phyloP scores from a whole-genome alignment of 2,329 filamentous ascomycete species.

The Fusarium torulosum region DNA sequence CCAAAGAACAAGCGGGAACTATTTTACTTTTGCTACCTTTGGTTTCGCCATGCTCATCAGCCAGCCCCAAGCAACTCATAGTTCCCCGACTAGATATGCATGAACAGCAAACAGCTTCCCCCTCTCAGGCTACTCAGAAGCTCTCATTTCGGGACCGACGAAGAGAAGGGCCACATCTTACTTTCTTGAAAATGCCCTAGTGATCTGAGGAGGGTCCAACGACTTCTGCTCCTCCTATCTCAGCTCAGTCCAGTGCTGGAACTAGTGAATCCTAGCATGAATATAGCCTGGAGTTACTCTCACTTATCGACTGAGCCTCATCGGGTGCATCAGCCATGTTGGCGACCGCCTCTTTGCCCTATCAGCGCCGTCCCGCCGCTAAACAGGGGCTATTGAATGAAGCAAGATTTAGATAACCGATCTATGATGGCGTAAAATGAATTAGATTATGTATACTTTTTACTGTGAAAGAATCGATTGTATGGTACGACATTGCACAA shows the following conservation, averaged over 20 bases:
- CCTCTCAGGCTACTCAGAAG: background rate
- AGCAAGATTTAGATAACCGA: background rate
- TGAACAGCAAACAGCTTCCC: conserved; percentile 3
- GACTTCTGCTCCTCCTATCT: conserved; percentile 12
- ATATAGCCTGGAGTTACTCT: background rate
- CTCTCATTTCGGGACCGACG: background rate
- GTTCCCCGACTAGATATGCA: conserved; percentile 10
- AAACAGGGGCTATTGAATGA: background rate
- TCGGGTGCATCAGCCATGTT: background rate
- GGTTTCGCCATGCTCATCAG: conserved; percentile 9
- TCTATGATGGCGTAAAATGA: background rate
- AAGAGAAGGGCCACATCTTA: background rate
- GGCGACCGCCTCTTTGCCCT: conserved; percentile 2
- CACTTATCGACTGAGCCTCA: conserved; percentile 10
- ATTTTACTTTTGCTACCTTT: background rate
- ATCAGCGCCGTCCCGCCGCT: conserved; percentile 1
- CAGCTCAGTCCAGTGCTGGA: conserved; percentile 7
- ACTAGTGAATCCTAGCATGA: conserved; percentile 7
- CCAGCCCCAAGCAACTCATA: conserved; percentile 7
- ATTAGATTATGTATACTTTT: background rate
- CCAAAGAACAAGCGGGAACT: background rate
- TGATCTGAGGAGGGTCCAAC: background rate
- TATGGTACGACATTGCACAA: background rate
- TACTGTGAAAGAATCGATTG: background rate
- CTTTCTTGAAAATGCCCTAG: background rate